Percentiles rank a stretch among this genome's conserved stretches.
phyloP scores from a whole-genome alignment of 164 flowering plant species.

The Annona cherimola region DNA sequence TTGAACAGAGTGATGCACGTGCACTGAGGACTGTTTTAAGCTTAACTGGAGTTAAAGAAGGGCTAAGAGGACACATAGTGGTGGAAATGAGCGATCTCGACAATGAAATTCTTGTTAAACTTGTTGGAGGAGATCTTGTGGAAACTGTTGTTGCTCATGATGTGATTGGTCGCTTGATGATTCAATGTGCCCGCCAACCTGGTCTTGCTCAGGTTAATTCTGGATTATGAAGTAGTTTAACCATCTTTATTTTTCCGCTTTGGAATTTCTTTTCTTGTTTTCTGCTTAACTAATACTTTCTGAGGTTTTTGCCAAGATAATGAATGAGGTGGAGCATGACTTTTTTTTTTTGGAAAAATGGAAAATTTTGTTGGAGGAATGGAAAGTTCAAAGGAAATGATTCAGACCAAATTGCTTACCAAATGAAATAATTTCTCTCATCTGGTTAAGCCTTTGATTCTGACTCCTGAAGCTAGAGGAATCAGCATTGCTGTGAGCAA shows the following conservation, averaged over 20 bases:
- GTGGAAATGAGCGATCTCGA: conserved; percentile 87
- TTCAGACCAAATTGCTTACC: no score
- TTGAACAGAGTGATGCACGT: conserved; percentile 74
- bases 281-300: not conserved
- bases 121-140: conserved; percentile 80
- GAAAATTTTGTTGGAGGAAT: no score
- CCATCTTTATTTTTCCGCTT: not conserved
- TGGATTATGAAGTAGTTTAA: not conserved
- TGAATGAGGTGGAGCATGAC: not conserved
- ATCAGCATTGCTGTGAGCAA: no score
- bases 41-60: conserved; percentile 78
- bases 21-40: conserved; percentile 79
- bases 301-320: not conserved
- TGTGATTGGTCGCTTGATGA: conserved; percentile 92
- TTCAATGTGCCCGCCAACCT: conserved; percentile 89
- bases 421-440: no score
- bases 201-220: conserved; percentile 80
- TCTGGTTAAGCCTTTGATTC: no score
- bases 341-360: no score
- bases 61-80: conserved; percentile 77
- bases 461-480: no score
- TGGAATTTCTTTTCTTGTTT: not conserved
- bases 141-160: conserved; percentile 93
- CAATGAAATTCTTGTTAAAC: conserved; percentile 81
- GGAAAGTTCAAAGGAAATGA: no score